Base-by-base conservation (phyloP, 164 flowering plant genomes). In the Dillenia suffruticosa region DNA sequence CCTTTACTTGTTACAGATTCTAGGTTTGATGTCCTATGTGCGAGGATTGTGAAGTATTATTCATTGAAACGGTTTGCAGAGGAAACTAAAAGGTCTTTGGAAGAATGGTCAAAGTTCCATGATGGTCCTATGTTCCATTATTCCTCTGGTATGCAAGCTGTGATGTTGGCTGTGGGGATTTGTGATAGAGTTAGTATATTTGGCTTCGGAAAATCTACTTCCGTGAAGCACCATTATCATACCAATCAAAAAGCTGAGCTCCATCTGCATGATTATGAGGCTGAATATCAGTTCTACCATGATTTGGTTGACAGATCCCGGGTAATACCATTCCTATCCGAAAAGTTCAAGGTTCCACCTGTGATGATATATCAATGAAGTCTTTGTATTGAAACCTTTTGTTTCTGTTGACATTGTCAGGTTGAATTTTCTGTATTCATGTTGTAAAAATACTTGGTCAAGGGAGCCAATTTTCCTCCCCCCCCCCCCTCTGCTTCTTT, bases 131-230 rank as follows among this genome's bases (percentile, higher is more conserved):
- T 78, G 72, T 95, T 95, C 64, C 99, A 95, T 71, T 95, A 95
- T 75, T 95, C 99, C 44, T 95, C 99, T 10, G 99, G 99, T 43
- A 81, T 92, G 90, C 99, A 95, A 66, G 99, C 99, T 49, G 84
- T 95, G 10, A 84, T 90, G 94, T 79, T 95, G 44, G 94, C 97
- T 5, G 62, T 90, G 71, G 99, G 99, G 1, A 68, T 90, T 52
- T 95, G 99, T 57, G 96, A 92, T 14, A 83, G 62, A 56, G 96
- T 95, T 43, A 84, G 97, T 61, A 43, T 95, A 8, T 88, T 92
- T 70, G 99, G 99, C 24, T 95, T 89, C 54, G 99, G 99, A 63
- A 94, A 94, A 55, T 85, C 90, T 0, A 51, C 44, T 3, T 48
- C 61, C 1, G 89, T 94, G 6, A 88, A 83, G 74, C 99, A 94